Base-by-base conservation (phyloP, 495 filamentous ascomycete genomes). In the Xylaria scruposa region DNA sequence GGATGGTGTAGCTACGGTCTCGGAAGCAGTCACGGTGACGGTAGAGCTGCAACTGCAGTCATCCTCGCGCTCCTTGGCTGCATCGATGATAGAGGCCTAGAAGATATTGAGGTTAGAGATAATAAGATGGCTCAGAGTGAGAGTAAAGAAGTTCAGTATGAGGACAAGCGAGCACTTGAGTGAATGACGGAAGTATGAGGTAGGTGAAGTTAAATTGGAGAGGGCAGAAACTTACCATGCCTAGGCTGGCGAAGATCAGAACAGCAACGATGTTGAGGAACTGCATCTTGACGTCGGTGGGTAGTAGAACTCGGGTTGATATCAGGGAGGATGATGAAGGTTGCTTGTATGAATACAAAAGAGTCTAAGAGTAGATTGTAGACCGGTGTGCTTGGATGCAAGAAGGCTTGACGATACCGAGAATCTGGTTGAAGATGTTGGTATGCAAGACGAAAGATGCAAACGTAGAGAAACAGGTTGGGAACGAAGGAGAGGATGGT, bases 181-280 rank as follows among this genome's bases (percentile, higher is more conserved):
- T 10, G n/a, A 36, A 56, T 58, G 51, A 31, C 1, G 10, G n/a
- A 62, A 56, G 47, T n/a, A 54, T 12, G 42, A 42, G 4, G 26
- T 46, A 26, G 38, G 60, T 31, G 53, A 64, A 59, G 31, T 19
- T n/a, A 53, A 61, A 61, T 24, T 15, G 65, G 21, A 12, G 17
- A 31, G 17, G 19, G 36, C 4, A 31, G 58, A 38, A 61, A 84
- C 84, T 81, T 73, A 86, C 84, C 82, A 83, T 74, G 82, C 81
- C 70, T 73, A 80, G 38, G 61, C 74, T 72, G 72, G 77, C 68
- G 66, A 82, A 76, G 74, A 78, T 72, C 60, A 80, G 47, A 62
- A 74, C 47, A 65, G 76, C 66, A 70, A 81, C 13, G 69, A 60
- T n/a, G 70, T 78, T 79, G 66, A 72, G 69, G 73, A 80, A 75